Percentiles rank a stretch among this genome's conserved stretches.
Evolutionary conservation across 78 protist species (phyloP).

Genomic region (Andalucia godoyi): DNA sequence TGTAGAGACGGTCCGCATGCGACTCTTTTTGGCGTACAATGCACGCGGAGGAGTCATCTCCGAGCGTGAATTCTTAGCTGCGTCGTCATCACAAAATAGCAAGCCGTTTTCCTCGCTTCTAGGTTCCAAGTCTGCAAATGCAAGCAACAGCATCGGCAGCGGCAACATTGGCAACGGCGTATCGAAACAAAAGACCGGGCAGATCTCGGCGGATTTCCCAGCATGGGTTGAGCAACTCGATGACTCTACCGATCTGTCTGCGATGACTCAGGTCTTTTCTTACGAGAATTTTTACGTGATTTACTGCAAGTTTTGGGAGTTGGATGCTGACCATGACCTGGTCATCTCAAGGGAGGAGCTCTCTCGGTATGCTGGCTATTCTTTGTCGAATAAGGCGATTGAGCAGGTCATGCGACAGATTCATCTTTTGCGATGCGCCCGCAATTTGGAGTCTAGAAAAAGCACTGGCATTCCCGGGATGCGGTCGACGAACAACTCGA

Average conservation of each 20-base stretch:
- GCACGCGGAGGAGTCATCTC: conserved; percentile 32
- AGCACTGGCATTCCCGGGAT: too few relatives aligned
- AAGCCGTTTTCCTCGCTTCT: conserved; percentile 32
- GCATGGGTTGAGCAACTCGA: not conserved
- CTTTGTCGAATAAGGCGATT: conserved; percentile 16
- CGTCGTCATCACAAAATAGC: conserved; percentile 19
- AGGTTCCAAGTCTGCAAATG: conserved; percentile 19
- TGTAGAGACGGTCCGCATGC: conserved; percentile 51
- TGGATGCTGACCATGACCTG: conserved; percentile 79
- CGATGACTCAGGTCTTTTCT: conserved; percentile 59
- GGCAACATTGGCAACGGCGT: not conserved
- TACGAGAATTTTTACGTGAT: conserved; percentile 91
- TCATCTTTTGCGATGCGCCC: conserved; percentile 14
- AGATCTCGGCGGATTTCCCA: not conserved
- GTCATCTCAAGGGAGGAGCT: conserved; percentile 27
- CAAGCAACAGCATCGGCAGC: conserved; percentile 48
- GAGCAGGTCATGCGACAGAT: conserved; percentile 17
- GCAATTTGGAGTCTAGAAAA: too few relatives aligned
- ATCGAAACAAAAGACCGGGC: not conserved
- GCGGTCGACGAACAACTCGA: too few relatives aligned
- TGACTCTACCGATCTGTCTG: not conserved
- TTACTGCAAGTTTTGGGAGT: conserved; percentile 91
- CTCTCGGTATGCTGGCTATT: conserved; percentile 18
- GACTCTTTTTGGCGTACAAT: conserved; percentile 59
- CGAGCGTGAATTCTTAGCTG: conserved; percentile 20